phyloP scores from a whole-genome alignment of 1,284 basidiomycete genomes.

The Lentinula novae-zelandiae region DNA sequence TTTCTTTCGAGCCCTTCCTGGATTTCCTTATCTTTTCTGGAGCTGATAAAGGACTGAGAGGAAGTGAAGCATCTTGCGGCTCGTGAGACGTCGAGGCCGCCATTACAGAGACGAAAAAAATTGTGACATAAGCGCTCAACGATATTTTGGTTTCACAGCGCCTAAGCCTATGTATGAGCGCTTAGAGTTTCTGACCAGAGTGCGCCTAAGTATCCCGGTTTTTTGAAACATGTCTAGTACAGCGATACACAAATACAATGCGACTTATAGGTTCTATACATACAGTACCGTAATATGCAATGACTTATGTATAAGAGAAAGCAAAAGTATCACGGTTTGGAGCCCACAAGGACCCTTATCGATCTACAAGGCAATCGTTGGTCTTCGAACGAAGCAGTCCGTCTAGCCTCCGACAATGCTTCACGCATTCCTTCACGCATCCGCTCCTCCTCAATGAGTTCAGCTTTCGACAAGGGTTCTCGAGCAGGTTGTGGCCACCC shows the following conservation, averaged over 20 bases:
- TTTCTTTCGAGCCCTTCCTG: constrained; percentile 20
- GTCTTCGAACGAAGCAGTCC: constrained; percentile 50
- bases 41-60: constrained; percentile 11
- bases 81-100: constrained; percentile 33
- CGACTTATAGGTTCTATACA: background rate
- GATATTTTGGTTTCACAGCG: background rate
- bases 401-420: constrained; percentile 61
- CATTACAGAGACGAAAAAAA: constrained; percentile 21
- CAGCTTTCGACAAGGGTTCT: constrained; percentile 62
- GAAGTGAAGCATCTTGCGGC: constrained; percentile 23
- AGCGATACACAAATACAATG: background rate
- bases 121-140: background rate
- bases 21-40: constrained; percentile 14
- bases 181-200: background rate
- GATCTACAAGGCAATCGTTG: constrained; percentile 54
- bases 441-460: constrained; percentile 64
- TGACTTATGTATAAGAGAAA: background rate
- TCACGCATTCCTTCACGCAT: constrained; percentile 59
- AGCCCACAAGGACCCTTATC: constrained; percentile 58
- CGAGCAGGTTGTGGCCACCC: constrained; percentile 60
- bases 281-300: background rate
- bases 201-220: too few species aligned
- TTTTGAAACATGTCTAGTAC: background rate
- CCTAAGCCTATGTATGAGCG: background rate
- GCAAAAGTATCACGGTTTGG: constrained; percentile 27